Conservation (phyloP, 2,329 filamentous ascomycete genomes). For the Tolypocladium album region DNA sequence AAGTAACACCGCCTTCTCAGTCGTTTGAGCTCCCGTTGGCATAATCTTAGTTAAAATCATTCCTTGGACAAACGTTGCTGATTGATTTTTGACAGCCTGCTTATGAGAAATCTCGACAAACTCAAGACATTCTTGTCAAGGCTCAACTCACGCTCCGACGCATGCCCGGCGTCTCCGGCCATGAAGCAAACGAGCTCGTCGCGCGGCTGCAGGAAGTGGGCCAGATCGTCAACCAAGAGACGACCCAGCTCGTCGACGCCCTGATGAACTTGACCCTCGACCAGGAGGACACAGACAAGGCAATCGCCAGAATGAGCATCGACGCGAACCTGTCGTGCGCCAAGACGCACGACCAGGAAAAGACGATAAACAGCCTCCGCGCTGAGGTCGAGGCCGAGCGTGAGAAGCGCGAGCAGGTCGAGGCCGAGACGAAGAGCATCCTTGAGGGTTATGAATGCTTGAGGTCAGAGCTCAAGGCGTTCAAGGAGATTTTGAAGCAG, state of each 20-base stretch:
- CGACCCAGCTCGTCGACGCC: conserved; percentile 25
- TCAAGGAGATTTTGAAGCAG: conserved; percentile 14
- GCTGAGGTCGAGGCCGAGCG: conserved; percentile 19
- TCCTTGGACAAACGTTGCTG: too few relatives aligned
- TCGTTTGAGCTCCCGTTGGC: too few relatives aligned
- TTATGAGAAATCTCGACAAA: conserved; percentile 19
- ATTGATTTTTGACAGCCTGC: conserved; percentile 15
- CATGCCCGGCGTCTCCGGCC: conserved; percentile 25
- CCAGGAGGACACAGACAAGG: conserved; percentile 26
- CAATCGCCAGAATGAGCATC: conserved; percentile 26
- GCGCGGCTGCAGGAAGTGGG: conserved; percentile 24
- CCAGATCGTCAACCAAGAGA: conserved; percentile 26
- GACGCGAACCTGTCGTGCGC: conserved; percentile 25
- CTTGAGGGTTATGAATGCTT: conserved; percentile 16
- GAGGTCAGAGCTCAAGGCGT: conserved; percentile 15
- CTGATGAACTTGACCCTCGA: conserved; percentile 25
- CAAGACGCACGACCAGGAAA: conserved; percentile 19
- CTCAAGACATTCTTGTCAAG: conserved; percentile 25
- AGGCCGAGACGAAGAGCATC: conserved; percentile 15
- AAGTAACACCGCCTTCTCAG: conserved; percentile 6
- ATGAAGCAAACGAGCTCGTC: conserved; percentile 22
- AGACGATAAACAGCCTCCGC: conserved; percentile 19
- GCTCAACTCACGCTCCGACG: conserved; percentile 26
- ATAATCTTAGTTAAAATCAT: too few relatives aligned
- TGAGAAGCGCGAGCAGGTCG: conserved; percentile 16